Conservation (phyloP, 2,329 filamentous ascomycete genomes). For the Lasiodiplodia gonubiensis region DNA sequence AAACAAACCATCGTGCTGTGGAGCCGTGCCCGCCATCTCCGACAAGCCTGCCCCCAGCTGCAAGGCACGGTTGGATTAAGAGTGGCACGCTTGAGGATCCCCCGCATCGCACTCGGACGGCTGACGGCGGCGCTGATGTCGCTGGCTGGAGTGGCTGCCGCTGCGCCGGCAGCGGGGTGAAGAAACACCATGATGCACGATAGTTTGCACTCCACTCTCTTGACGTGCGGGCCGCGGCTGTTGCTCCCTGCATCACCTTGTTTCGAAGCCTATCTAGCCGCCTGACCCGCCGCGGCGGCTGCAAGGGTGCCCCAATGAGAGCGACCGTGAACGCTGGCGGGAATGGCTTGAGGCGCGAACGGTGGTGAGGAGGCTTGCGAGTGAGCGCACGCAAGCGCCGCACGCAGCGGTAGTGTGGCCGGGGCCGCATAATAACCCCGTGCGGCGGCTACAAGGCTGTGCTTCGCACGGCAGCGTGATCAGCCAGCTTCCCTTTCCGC, state of each 20-base stretch:
- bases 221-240: constrained; percentile 2
- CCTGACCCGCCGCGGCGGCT: constrained; percentile 23
- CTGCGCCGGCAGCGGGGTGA: neutral
- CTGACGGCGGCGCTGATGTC: neutral
- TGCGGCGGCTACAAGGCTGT: constrained; percentile 18
- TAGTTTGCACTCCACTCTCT: neutral
- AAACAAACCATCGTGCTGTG: neutral
- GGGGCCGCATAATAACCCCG: constrained; percentile 11
- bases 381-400: constrained; percentile 14
- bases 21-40: constrained; percentile 15
- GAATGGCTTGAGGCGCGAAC: constrained; percentile 21
- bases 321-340: neutral
- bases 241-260: constrained; percentile 16
- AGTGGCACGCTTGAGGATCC: constrained; percentile 19
- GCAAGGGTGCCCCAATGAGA: constrained; percentile 22
- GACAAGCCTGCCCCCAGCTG: neutral
- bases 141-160: neutral
- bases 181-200: constrained; percentile 12
- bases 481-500: constrained; percentile 24
- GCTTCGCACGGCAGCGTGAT: constrained; percentile 6
- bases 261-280: constrained; percentile 22
- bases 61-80: constrained; percentile 15
- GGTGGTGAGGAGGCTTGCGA: constrained; percentile 4
- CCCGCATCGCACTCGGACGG: neutral
- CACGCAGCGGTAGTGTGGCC: constrained; percentile 2